Conservation (phyloP, 2,329 filamentous ascomycete species). For the Huntiella omanensis region DNA sequence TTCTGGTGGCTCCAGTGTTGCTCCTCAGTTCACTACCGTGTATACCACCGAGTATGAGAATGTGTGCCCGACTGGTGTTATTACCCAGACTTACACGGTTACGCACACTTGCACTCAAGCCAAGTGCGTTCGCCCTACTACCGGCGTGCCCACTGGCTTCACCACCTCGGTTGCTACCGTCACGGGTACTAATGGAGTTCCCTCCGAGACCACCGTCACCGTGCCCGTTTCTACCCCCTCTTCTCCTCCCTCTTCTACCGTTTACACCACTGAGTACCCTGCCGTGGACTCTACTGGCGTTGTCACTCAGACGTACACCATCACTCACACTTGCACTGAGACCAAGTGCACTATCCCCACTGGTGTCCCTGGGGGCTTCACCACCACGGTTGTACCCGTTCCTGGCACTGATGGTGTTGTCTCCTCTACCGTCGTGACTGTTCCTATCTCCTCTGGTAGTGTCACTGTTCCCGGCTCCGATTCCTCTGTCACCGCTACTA, state of each 20-base stretch:
- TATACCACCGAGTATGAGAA: slow-evolving; percentile 9
- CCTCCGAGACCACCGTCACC: background rate
- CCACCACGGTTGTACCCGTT: slow-evolving; percentile 6
- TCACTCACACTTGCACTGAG: slow-evolving; percentile 11
- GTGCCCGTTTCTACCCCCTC: background rate
- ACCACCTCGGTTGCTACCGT: slow-evolving; percentile 1
- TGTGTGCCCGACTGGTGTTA: slow-evolving; percentile 8
- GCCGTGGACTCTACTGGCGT: slow-evolving; percentile 8
- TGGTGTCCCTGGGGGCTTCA: slow-evolving; percentile 10
- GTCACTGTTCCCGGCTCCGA: background rate
- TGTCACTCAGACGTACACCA: slow-evolving; percentile 9
- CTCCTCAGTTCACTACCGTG: slow-evolving; percentile 1
- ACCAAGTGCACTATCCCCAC: slow-evolving; percentile 4
- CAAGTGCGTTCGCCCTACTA: slow-evolving; percentile 7
- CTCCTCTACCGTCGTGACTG: slow-evolving; percentile 3
- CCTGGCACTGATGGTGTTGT: background rate
- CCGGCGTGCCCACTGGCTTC: slow-evolving; percentile 9
- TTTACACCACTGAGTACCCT: slow-evolving; percentile 10
- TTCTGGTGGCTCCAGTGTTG: background rate
- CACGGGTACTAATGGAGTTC: background rate
- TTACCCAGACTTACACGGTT: slow-evolving; percentile 11
- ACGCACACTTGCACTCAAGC: slow-evolving; percentile 8
- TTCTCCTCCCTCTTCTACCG: slow-evolving; percentile 2
- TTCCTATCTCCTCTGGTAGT: slow-evolving; percentile 5
- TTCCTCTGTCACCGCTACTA: background rate